These are phyloP conservation scores for Galerina sulciceps DNA, from an alignment of 768 basidiomycete species.

Conservation along the genomic window DNA sequence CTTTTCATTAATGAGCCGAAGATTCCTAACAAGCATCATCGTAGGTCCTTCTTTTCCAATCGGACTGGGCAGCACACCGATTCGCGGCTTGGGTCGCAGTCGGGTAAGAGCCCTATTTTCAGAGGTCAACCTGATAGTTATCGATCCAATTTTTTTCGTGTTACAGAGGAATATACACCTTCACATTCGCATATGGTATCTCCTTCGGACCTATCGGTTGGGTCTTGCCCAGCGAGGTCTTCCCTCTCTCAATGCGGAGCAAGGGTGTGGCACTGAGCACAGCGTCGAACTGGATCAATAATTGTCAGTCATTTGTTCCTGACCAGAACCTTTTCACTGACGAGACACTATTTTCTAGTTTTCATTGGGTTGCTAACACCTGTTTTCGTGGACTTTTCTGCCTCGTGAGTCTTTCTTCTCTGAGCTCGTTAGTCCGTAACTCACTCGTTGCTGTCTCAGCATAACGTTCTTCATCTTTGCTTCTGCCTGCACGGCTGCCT, in stretches of 20 bases:
- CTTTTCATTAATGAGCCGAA: background rate
- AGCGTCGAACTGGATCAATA: slow-evolving; percentile 86
- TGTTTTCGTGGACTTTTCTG: slow-evolving; percentile 60
- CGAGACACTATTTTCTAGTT: slow-evolving; percentile 42
- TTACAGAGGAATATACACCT: slow-evolving; percentile 66
- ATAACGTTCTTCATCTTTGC: slow-evolving; percentile 74
- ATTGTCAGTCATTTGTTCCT: slow-evolving; percentile 49
- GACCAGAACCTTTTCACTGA: background rate
- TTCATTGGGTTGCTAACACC: slow-evolving; percentile 79
- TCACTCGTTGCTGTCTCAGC: slow-evolving; percentile 33
- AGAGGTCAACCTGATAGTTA: background rate
- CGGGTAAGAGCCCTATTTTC: slow-evolving; percentile 42
- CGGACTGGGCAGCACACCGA: slow-evolving; percentile 62
- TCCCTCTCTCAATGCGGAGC: slow-evolving; percentile 77
- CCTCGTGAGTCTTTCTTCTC: slow-evolving; percentile 45
- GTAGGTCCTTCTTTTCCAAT: slow-evolving; percentile 53
- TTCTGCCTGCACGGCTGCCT: slow-evolving; percentile 64
- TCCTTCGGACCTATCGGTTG: slow-evolving; percentile 83
- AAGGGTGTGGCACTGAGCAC: slow-evolving; percentile 85
- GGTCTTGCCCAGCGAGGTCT: slow-evolving; percentile 85
- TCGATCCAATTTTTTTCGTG: background rate
- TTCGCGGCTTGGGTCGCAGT: slow-evolving; percentile 74
- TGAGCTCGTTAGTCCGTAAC: background rate
- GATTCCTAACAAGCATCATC: background rate
- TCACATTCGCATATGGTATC: slow-evolving; percentile 78